These are phyloP conservation scores for Trichophaea hybrida DNA, from an alignment of 2,329 filamentous ascomycete genomes.

Conservation along the genomic window DNA sequence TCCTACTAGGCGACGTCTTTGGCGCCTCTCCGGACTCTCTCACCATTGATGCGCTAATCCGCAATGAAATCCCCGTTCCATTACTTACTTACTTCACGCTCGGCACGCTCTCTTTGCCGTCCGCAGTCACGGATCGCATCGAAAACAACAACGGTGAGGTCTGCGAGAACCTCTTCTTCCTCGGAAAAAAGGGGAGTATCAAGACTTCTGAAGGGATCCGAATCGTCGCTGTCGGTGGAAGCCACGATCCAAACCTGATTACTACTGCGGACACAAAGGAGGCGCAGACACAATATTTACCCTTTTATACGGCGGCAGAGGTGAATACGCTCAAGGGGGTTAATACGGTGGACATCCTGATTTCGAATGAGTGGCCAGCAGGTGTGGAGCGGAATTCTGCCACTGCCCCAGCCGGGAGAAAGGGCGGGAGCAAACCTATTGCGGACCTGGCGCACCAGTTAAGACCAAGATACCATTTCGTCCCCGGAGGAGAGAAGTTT, in stretches of 20 bases:
- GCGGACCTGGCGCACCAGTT: conserved; percentile 63
- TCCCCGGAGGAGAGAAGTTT: conserved; percentile 46
- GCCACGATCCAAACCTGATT: conserved; percentile 44
- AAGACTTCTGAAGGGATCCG: conserved; percentile 82
- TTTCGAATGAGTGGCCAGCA: conserved; percentile 77
- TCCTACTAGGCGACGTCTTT: conserved; percentile 77
- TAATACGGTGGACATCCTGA: conserved; percentile 66
- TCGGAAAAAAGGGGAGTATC: conserved; percentile 72
- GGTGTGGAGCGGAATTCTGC: conserved; percentile 52
- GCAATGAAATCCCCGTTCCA: conserved; percentile 58
- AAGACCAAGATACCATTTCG: conserved; percentile 86
- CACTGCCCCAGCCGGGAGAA: conserved; percentile 20
- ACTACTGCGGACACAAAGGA: conserved; percentile 45
- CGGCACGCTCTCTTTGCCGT: conserved; percentile 57
- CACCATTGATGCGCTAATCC: conserved; percentile 51
- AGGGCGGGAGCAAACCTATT: conserved; percentile 46
- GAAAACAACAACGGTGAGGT: conserved; percentile 52
- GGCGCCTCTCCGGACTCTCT: conserved; percentile 36
- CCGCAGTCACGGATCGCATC: conserved; percentile 55
- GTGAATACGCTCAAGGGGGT: conserved; percentile 61
- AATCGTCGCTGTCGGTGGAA: conserved; percentile 74
- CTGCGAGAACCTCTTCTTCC: conserved; percentile 78
- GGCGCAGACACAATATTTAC: conserved; percentile 44
- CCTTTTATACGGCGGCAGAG: conserved; percentile 64
- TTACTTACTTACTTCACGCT: conserved; percentile 85